Base-by-base conservation (phyloP, 768 basidiomycete genomes). In the Pleurotus tuber-regium region DNA sequence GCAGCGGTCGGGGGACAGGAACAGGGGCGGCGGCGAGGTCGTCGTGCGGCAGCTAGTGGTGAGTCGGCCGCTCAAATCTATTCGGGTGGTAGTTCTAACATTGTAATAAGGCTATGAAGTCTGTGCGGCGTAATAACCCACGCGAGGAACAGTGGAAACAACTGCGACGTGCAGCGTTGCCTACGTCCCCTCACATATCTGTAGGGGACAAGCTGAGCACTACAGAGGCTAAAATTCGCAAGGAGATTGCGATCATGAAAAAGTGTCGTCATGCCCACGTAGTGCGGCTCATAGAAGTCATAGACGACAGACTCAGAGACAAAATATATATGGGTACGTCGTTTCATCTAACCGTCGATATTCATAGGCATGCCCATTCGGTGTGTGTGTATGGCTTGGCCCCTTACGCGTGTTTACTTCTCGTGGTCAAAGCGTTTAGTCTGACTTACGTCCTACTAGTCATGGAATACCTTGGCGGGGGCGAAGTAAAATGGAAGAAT, bases 221-320 rank as follows among this genome's bases (percentile, higher is more conserved):
- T 19, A 83, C 83, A 25, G 92, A 92, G 63, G 77, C 83, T 56
- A 92, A 92, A 71, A 92, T 97, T 55, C 78, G 84, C 58, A 87
- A 86, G 67, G 96, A 98, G 71, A 94, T 98, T 53, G 97, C 97
- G 2, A 95, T 98, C 67, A 97, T 99, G 92, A 98, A 98, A 75
- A 95, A 97, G 64, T 87, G 91, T 61, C 74, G 85, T 41, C 93
- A 97, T 63, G 86, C 89, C 0, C 86, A 97, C 65, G 85, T 97
- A 53, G 93, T 98, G 9, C 77, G 87, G 56, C 78, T 99, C 51
- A 83, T 84, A 59, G 94, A 98, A 67, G 93, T 98, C 63, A 95
- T 99, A 55, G 95, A 98, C 67, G 97, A 98, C 69, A 81, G 84
- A 36, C 78, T 87, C 57, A 81, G 82, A 43, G 87, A 90, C 60